A percentile compares a stretch with the other conserved stretches of the same genome.
Evolutionary conservation across 805 yeast species (phyloP).

Genomic region (Suhomyces faveliae): DNA sequence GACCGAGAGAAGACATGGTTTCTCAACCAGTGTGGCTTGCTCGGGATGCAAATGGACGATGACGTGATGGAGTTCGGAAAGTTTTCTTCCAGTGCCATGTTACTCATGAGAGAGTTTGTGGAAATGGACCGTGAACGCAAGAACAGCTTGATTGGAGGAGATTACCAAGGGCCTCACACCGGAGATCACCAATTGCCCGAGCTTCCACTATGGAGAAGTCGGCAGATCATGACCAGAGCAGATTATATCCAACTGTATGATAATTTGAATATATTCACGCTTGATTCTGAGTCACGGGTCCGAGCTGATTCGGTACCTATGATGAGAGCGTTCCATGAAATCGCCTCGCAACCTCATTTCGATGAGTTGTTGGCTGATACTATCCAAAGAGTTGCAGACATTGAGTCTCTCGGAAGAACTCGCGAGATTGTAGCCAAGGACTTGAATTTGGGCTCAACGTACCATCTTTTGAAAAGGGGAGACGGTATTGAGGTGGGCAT

Average conservation of each 20-base stretch:
- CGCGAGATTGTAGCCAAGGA: constrained; percentile 75
- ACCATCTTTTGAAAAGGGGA: constrained; percentile 25
- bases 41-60: constrained; percentile 81
- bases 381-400: constrained; percentile 64
- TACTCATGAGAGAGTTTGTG: constrained; percentile 66
- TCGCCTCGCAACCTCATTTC: constrained; percentile 68
- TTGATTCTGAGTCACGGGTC: constrained; percentile 70
- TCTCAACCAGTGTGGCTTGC: constrained; percentile 73
- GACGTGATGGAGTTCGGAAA: constrained; percentile 86
- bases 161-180: constrained; percentile 2
- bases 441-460: constrained; percentile 51
- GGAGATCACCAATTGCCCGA: constrained; percentile 62
- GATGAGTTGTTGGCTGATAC: constrained; percentile 65
- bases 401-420: constrained; percentile 76
- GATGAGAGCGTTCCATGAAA: constrained; percentile 87
- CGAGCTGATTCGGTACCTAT: constrained; percentile 82
- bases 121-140: constrained; percentile 54
- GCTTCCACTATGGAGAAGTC: constrained; percentile 77
- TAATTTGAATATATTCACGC: constrained; percentile 73
- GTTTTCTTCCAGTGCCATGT: constrained; percentile 71
- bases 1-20: constrained; percentile 86
- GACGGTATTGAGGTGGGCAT: constrained; percentile 15
- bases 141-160: constrained; percentile 20
- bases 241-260: constrained; percentile 77
- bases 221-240: constrained; percentile 82